Conservation (phyloP, 2,329 filamentous ascomycete genomes). For the Colletotrichum tamarilloi region DNA sequence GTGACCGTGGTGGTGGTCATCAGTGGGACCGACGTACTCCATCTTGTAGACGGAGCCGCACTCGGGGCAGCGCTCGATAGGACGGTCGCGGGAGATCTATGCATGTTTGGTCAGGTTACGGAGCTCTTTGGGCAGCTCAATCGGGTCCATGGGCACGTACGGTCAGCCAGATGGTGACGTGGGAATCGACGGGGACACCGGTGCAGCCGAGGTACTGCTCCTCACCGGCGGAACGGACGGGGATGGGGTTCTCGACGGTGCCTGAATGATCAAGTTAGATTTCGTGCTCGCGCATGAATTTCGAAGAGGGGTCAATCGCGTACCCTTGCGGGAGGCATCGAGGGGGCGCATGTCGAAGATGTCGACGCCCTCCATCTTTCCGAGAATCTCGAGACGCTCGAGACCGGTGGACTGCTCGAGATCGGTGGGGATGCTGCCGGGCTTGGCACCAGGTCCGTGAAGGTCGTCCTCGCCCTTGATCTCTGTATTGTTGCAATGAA, state of each 20-base stretch:
- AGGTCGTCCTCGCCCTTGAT: slow-evolving; percentile 87
- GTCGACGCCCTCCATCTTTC: slow-evolving; percentile 99
- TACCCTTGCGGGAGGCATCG: slow-evolving; percentile 89
- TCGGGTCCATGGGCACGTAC: slow-evolving; percentile 62
- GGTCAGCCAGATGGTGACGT: slow-evolving; percentile 90
- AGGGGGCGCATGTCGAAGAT: slow-evolving; percentile 98
- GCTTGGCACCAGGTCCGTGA: slow-evolving; percentile 80
- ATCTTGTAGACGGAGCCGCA: slow-evolving; percentile 98
- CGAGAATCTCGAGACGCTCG: slow-evolving; percentile 97
- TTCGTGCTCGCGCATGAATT: background rate
- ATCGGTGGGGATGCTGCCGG: slow-evolving; percentile 91
- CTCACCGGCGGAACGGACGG: slow-evolving; percentile 90
- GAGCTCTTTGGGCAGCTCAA: background rate
- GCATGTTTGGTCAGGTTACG: slow-evolving; percentile 14
- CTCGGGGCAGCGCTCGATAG: slow-evolving; percentile 94
- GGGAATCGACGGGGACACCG: slow-evolving; percentile 90
- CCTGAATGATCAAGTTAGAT: slow-evolving; percentile 60
- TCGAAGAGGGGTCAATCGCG: background rate
- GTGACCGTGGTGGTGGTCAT: slow-evolving; percentile 71
- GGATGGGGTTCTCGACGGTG: slow-evolving; percentile 89
- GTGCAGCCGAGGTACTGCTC: slow-evolving; percentile 99
- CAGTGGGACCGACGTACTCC: slow-evolving; percentile 90
- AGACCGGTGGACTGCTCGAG: slow-evolving; percentile 96
- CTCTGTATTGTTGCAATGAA: slow-evolving; percentile 65
- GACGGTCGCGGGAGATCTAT: slow-evolving; percentile 87